Evolutionary conservation across 2,329 filamentous ascomycete species (phyloP).

Genomic region (Aureobasidium sp.): DNA sequence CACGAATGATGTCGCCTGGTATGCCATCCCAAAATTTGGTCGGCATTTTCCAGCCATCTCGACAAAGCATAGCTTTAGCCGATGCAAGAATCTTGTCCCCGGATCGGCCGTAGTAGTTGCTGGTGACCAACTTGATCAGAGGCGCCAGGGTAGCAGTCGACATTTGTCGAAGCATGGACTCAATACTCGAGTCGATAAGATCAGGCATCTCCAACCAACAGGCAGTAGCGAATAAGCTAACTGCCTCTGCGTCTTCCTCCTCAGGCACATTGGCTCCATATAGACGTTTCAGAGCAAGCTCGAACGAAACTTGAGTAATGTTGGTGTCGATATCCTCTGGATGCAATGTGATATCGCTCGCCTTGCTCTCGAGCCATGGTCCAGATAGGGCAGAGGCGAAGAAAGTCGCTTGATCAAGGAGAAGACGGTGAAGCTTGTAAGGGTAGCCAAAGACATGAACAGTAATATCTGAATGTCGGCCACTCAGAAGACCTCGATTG

Average conservation of each 20-base stretch:
- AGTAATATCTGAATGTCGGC: constrained; percentile 46
- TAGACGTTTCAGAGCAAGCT: constrained; percentile 45
- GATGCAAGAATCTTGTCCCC: constrained; percentile 48
- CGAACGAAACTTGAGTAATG: constrained; percentile 46
- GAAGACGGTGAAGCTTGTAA: constrained; percentile 47
- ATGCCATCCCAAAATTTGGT: constrained; percentile 48
- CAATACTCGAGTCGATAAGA: constrained; percentile 44
- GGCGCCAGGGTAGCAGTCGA: constrained; percentile 39
- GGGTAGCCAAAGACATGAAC: constrained; percentile 43
- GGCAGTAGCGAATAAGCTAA: constrained; percentile 47
- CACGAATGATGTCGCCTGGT: constrained; percentile 48
- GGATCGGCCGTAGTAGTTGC: constrained; percentile 47
- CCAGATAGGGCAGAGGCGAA: constrained; percentile 46
- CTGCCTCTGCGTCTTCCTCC: constrained; percentile 45
- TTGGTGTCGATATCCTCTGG: constrained; percentile 46
- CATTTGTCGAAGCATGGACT: constrained; percentile 48
- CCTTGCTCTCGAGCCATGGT: constrained; percentile 47
- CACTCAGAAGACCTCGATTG: constrained; percentile 42
- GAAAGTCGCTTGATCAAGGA: constrained; percentile 49
- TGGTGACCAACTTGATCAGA: constrained; percentile 45
- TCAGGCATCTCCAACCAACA: constrained; percentile 53
- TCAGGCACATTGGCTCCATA: constrained; percentile 42
- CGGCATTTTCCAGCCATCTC: constrained; percentile 50
- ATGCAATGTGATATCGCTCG: constrained; percentile 43
- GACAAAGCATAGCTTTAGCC: constrained; percentile 50